Conservation (phyloP, 2,329 filamentous ascomycete genomes). For the Pseudogymnoascus sp. region DNA sequence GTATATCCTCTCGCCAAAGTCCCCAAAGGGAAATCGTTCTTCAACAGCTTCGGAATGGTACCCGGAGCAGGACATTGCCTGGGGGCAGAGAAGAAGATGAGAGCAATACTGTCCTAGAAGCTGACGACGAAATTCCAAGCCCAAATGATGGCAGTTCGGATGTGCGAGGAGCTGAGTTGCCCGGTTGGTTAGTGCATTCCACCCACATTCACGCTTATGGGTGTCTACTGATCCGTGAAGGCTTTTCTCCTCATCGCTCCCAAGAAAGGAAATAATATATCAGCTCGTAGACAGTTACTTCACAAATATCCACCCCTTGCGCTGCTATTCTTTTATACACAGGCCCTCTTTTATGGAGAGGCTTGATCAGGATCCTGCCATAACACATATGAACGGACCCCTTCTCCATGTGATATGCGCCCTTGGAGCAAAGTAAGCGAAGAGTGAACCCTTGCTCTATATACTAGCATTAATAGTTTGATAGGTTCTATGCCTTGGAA, state of each 20-base stretch:
- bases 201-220: neutral
- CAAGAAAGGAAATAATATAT: neutral
- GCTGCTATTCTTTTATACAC: slow-evolving; percentile 27
- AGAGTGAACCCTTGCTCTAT: neutral
- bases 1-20: neutral
- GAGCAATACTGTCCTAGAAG: neutral
- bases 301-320: slow-evolving; percentile 25
- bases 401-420: slow-evolving; percentile 25
- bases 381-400: slow-evolving; percentile 17
- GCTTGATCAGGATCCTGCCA: slow-evolving; percentile 21
- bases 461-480: neutral
- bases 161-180: neutral
- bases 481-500: slow-evolving; percentile 6
- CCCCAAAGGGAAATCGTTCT: neutral
- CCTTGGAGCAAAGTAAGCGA: slow-evolving; percentile 22
- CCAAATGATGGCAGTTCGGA: neutral
- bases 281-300: slow-evolving; percentile 24
- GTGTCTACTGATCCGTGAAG: neutral
- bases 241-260: slow-evolving; percentile 6
- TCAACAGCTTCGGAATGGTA: neutral
- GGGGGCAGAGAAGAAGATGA: neutral
- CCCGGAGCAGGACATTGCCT: neutral
- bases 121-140: neutral
- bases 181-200: neutral
- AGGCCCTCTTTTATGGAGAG: slow-evolving; percentile 25